phyloP scores from a whole-genome alignment of 768 basidiomycete genomes.

The Cystofilobasidium macerans region DNA sequence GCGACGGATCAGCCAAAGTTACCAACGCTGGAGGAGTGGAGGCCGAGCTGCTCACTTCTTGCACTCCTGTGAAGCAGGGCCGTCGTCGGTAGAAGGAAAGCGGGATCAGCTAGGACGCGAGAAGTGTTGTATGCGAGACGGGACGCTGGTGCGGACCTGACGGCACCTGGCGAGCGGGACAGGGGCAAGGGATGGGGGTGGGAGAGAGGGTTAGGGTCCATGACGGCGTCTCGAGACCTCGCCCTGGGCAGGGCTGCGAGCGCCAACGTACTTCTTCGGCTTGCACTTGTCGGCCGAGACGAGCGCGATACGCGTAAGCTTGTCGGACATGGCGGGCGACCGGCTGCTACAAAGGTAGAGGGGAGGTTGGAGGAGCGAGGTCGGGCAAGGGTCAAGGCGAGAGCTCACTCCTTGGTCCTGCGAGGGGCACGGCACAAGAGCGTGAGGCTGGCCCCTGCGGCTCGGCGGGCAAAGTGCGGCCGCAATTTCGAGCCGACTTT shows the following conservation, averaged over 20 bases:
- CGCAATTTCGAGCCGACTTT: too few relatives aligned
- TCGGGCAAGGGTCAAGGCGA: too few relatives aligned
- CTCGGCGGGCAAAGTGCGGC: too few relatives aligned
- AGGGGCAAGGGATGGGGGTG: background rate
- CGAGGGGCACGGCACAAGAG: too few relatives aligned
- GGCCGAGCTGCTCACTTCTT: slow-evolving; percentile 52
- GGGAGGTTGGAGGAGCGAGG: too few relatives aligned
- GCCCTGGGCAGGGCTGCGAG: background rate
- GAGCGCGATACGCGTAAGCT: slow-evolving; percentile 95
- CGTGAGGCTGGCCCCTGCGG: too few relatives aligned
- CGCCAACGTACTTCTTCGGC: slow-evolving; percentile 54
- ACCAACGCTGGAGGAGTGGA: background rate
- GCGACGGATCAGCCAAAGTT: background rate
- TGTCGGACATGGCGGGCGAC: slow-evolving; percentile 90
- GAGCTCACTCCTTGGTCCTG: too few relatives aligned
- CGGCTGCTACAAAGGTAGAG: too few relatives aligned
- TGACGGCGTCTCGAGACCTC: background rate
- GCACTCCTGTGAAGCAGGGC: slow-evolving; percentile 59
- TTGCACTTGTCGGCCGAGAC: slow-evolving; percentile 54
- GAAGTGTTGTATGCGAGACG: background rate
- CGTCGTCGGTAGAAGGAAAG: background rate
- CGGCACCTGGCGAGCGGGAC: slow-evolving; percentile 8
- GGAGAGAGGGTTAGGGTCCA: background rate
- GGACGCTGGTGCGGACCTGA: slow-evolving; percentile 5
- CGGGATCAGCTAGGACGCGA: background rate